Base-by-base conservation (phyloP, 2,329 filamentous ascomycete genomes). In the Lachnellula willkommii region DNA sequence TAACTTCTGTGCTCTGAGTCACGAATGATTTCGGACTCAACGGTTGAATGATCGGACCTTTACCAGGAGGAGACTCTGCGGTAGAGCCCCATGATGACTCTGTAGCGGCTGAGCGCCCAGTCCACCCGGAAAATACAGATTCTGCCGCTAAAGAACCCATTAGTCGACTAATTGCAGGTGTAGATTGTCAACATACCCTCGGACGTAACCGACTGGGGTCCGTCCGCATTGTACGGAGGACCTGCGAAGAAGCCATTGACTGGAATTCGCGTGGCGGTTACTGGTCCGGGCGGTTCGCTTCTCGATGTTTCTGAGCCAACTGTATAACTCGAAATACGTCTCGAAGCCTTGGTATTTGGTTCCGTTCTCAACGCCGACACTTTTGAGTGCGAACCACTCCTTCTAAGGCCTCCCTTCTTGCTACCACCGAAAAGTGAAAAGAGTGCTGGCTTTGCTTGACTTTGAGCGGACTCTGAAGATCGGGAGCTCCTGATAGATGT, bases 101-200 rank as follows among this genome's bases (percentile, higher is more conserved):
- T 12, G 68, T 69, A 15, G 69, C 68, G 11, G 64, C 68, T 36
- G 65, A 65, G 46, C 56, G 65, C 17, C 74, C 71, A 20, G 76
- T 77, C 68, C 74, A 73, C 60, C 71, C 75, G 0, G 77, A 78
- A 35, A 76, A 65, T 2, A 74, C 70, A 4, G 78, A 79, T 51
- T 77, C 78, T 71, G 60, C 57, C n/a, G 61, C 68, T 52, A 58
- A 39, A 5, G 20, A 39, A 14, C 4, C 14, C n/a, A 57, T 62
- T 52, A 65, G 63, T 39, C 55, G 22, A 50, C 2, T 12, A 50
- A 9, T 37, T 36, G 12, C 53, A 22, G 28, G 17, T 3, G 37
- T 5, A 20, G 15, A 40, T 28, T 11, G 22, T 11, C 5, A 43
- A 48, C 55, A 36, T 53, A 67, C 66, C 60, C 50, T 67, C 61